Evolutionary conservation across 2,329 filamentous ascomycete genomes (phyloP).

Genomic region (Rosellinia necatrix): DNA sequence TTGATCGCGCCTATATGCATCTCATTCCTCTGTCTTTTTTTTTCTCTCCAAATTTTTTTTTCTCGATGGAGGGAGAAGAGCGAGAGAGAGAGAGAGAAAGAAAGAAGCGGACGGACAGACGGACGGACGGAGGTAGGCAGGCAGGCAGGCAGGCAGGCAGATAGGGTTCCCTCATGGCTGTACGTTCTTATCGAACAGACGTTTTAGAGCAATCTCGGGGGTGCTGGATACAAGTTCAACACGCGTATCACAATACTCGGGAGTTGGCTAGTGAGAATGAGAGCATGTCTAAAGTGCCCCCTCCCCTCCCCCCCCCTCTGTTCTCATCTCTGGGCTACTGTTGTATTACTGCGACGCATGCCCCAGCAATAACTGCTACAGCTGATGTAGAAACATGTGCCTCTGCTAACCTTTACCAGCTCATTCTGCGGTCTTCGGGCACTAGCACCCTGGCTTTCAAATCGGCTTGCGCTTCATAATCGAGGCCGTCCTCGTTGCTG

Average conservation of each 20-base stretch:
- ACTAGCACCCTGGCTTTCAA: not conserved
- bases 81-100: too few species aligned
- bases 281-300: not conserved
- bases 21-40: not conserved
- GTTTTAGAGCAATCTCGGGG: not conserved
- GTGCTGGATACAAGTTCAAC: not conserved
- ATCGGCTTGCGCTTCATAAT: not conserved
- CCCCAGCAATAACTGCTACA: not conserved
- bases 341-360: not conserved
- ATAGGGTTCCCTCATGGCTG: not conserved
- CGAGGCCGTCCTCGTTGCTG: not conserved
- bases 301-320: not conserved
- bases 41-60: not conserved
- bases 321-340: not conserved
- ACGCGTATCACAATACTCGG: not conserved
- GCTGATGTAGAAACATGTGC: not conserved
- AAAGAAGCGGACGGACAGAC: too few species aligned
- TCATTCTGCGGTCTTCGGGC: conserved; percentile 22
- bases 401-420: conserved; percentile 18
- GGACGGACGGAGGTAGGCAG: too few species aligned
- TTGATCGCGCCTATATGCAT: not conserved
- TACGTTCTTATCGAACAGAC: not conserved
- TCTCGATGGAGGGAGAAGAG: too few species aligned
- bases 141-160: too few species aligned
- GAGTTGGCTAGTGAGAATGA: conserved; percentile 2